Percentiles rank a stretch among this genome's conserved stretches.
phyloP scores from a whole-genome alignment of 2,329 filamentous ascomycete species.

The Aspergillus pseudoglaucus region DNA sequence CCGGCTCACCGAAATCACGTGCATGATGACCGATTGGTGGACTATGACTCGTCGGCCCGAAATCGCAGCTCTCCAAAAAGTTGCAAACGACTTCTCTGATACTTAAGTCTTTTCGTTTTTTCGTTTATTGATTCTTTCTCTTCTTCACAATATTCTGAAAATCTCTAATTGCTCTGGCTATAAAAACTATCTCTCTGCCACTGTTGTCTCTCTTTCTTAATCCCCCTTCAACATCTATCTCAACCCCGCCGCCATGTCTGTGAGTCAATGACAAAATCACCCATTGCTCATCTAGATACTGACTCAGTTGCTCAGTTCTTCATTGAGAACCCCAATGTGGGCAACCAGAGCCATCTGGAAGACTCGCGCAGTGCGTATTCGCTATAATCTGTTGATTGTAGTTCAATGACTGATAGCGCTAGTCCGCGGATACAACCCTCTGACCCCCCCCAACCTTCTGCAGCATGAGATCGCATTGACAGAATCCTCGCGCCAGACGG shows the following conservation, averaged over 20 bases:
- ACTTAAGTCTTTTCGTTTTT: background rate
- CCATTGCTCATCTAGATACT: conserved; percentile 1
- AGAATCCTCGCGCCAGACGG: conserved; percentile 43
- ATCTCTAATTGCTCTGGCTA: background rate
- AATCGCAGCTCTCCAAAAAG: background rate
- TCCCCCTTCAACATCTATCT: background rate
- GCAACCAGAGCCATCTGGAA: conserved; percentile 66
- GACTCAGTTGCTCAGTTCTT: conserved; percentile 52
- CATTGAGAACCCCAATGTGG: conserved; percentile 72
- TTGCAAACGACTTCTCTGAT: background rate
- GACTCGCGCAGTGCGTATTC: conserved; percentile 70
- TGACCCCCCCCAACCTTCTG: conserved; percentile 88
- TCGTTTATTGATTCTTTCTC: background rate
- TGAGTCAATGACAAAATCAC: conserved; percentile 19
- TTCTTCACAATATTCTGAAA: background rate
- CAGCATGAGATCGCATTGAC: conserved; percentile 74
- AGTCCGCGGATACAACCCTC: conserved; percentile 86
- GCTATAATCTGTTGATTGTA: conserved; percentile 1
- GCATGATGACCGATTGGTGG: background rate
- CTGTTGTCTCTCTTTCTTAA: conserved; percentile 1
- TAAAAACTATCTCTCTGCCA: background rate
- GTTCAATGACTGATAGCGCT: conserved; percentile 3
- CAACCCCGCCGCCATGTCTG: conserved; percentile 27
- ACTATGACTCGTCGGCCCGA: background rate
- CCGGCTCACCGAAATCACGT: background rate